These are phyloP conservation scores for Tricholoma sp. DNA, from an alignment of 768 basidiomycete genomes.

Conservation along the genomic window DNA sequence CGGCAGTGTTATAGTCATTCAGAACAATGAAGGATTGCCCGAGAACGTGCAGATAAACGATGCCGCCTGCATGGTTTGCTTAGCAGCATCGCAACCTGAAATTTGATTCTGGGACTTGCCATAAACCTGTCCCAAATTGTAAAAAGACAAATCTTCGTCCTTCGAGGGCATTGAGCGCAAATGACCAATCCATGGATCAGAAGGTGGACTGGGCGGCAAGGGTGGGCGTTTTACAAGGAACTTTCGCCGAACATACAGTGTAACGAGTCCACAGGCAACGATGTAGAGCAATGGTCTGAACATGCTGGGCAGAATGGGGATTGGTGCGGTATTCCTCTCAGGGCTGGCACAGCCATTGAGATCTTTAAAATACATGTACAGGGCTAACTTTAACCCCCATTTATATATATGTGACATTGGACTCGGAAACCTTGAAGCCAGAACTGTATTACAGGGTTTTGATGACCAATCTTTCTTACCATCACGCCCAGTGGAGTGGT, in stretches of 20 bases:
- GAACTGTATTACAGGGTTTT: too few relatives aligned
- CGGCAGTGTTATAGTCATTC: not conserved
- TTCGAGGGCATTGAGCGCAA: not conserved
- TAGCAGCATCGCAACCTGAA: not conserved
- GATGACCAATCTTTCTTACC: too few relatives aligned
- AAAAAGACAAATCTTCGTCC: not conserved
- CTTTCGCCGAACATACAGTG: not conserved
- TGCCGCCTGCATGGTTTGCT: not conserved
- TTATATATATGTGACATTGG: too few relatives aligned
- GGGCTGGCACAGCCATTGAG: too few relatives aligned
- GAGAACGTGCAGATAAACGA: not conserved
- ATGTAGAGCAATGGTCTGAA: not conserved
- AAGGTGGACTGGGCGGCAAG: not conserved
- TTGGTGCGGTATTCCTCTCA: not conserved
- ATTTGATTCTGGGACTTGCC: not conserved
- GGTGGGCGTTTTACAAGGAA: not conserved
- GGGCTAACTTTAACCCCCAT: too few relatives aligned
- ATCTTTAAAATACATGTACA: too few relatives aligned
- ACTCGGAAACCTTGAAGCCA: too few relatives aligned
- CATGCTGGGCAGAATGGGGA: not conserved
- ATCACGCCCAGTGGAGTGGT: too few relatives aligned
- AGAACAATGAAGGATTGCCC: not conserved
- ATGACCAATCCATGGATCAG: not conserved
- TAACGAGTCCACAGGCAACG: not conserved
- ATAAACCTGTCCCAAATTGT: not conserved